These are phyloP conservation scores for Hibiscus syriacus DNA, from an alignment of 345 rosid genomes.

Conservation along the genomic window DNA sequence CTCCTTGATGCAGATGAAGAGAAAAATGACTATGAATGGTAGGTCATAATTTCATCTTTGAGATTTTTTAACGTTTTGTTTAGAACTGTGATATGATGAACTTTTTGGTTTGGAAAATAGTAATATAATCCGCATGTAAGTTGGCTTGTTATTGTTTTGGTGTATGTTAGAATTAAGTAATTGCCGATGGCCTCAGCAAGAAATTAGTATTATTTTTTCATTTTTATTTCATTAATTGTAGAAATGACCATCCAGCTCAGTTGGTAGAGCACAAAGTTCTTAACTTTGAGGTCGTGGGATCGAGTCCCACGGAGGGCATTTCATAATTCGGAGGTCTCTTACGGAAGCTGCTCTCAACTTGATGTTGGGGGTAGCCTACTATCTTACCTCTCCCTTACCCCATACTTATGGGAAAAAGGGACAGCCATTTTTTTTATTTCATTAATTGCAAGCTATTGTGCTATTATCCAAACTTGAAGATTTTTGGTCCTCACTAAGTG, in stretches of 20 bases:
- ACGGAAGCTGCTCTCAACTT: no score
- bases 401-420: no score
- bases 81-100: not conserved
- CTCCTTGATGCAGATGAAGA: slow-evolving; percentile 79
- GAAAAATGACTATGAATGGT: slow-evolving; percentile 98
- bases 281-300: no score
- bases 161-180: not conserved
- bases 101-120: slow-evolving; percentile 4
- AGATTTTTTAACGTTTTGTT: slow-evolving; percentile 4
- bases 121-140: not conserved
- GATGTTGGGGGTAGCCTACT: no score
- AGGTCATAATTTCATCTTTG: slow-evolving; percentile 14
- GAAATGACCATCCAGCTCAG: no score
- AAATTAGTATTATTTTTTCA: not conserved
- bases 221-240: no score
- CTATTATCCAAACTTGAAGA: not conserved
- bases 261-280: no score
- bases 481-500: slow-evolving; percentile 25
- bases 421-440: no score
- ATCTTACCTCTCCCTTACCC: no score
- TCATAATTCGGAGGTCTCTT: no score
- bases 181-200: not conserved
- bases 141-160: not conserved
- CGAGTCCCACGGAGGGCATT: no score
- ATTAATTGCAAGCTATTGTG: not conserved